Evolutionary conservation across 2,329 filamentous ascomycete genomes (phyloP), one percentile per base, ranked within the genome.

Genomic region (Colletotrichum musicola): DNA sequence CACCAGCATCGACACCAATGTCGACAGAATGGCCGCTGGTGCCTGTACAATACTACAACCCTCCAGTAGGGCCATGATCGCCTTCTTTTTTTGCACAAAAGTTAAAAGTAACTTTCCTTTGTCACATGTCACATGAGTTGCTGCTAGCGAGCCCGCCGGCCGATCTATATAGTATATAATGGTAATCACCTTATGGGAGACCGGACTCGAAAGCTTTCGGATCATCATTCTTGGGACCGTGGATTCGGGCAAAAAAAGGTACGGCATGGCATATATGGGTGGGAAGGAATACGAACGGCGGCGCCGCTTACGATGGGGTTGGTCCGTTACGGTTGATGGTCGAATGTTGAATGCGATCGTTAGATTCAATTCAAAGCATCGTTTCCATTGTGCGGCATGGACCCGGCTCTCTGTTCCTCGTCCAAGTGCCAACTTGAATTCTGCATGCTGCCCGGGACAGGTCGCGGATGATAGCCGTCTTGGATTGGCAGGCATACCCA

Each of bases 1-100:
- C 69, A 61, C 56, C 69, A 51, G 40, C 57, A 62, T 59, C 72
- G 60, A 59, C 71, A 49, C 61, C 71, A 5, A 68, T 75, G 18
- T 60, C 72, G 40, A 67, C 73, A 47, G 72, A 73, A 54, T 75
- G 73, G 73, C 69, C 73, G 13, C 68, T 74, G 70, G 69, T 74
- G 56, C 73, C 71, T 56, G 69, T 74, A 62, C 73, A 74, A 64
- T 75, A 73, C 35, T 73, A 71, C 62, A 68, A 69, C 42, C 54
- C 70, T 51, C 70, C 70, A 35, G 63, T 70, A 16, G 70, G 70
- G 61, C 70, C 65, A 60, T 71, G 64, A 71, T 56, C 53, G 22
- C 5, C 9, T 51, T 38, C 46, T 42, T 57, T 58, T 58, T 57
- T 66, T 46, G 40, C n/a, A 14, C 35, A 58, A 60, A 44, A 35